phyloP scores from a whole-genome alignment of 1,284 basidiomycete species.

The Rhizoctonia solani region DNA sequence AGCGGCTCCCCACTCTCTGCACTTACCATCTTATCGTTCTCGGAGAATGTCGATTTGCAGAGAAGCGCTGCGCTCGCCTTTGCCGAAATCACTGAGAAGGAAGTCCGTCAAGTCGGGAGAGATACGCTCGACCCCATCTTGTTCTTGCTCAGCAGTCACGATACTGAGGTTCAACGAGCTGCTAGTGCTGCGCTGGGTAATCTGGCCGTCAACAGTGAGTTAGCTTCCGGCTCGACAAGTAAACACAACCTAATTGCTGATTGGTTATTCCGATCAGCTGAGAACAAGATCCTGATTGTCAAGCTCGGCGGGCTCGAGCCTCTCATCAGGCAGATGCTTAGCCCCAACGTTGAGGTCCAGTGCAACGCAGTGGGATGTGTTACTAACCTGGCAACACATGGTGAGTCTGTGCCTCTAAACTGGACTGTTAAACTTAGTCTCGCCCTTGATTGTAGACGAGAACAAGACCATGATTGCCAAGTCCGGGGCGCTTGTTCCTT shows the following conservation, averaged over 20 bases:
- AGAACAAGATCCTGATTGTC: conserved; percentile 99
- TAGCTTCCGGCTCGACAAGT: not conserved
- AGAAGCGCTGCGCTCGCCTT: conserved; percentile 97
- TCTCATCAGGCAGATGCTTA: conserved; percentile 98
- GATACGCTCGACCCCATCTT: conserved; percentile 99
- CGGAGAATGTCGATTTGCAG: conserved; percentile 99
- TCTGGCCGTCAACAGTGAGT: conserved; percentile 95
- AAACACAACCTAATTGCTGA: conserved; percentile 35
- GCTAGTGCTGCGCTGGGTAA: conserved; percentile 99
- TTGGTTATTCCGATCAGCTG: conserved; percentile 59
- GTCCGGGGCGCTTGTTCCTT: conserved; percentile 94
- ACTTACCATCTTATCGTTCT: conserved; percentile 96
- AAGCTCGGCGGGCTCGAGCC: conserved; percentile 98
- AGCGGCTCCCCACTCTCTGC: conserved; percentile 89
- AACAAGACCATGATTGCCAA: conserved; percentile 99
- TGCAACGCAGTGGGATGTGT: conserved; percentile 99
- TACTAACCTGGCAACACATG: conserved; percentile 98
- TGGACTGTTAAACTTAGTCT: not conserved
- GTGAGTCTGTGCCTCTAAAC: conserved; percentile 52
- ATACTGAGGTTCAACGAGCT: conserved; percentile 98
- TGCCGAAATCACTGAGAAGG: conserved; percentile 99
- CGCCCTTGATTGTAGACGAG: conserved; percentile 63
- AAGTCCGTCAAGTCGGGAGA: conserved; percentile 93
- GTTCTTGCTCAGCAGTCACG: conserved; percentile 96
- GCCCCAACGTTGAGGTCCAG: conserved; percentile 98